Conservation (phyloP, 352 stramenopile species). For the Globisporangium paroecandrum region DNA sequence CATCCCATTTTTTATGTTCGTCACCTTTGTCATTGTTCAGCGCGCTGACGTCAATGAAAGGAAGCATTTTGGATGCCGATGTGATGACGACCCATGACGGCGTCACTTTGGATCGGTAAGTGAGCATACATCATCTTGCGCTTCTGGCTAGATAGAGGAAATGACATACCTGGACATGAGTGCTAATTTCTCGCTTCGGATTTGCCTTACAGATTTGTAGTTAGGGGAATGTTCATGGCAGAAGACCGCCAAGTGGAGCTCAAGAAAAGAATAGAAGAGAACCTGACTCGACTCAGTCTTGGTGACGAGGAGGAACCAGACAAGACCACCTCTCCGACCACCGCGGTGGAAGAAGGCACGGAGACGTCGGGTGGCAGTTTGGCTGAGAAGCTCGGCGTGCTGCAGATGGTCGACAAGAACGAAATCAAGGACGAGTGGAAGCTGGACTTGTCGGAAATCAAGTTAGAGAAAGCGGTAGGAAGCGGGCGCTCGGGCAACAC, state of each 20-base stretch:
- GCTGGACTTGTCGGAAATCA: conserved; percentile 69
- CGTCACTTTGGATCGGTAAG: conserved; percentile 61
- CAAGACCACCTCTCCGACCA: conserved; percentile 7
- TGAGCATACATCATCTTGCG: neutral
- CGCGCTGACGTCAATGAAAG: conserved; percentile 77
- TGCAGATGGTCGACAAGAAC: conserved; percentile 84
- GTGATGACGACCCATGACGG: conserved; percentile 84
- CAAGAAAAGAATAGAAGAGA: conserved; percentile 68
- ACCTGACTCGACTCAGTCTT: conserved; percentile 59
- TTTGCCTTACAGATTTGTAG: conserved; percentile 54
- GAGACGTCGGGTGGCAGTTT: conserved; percentile 38
- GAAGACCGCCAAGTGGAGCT: conserved; percentile 73
- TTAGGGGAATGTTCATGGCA: conserved; percentile 78
- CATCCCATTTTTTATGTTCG: neutral
- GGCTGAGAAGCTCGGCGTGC: conserved; percentile 65
- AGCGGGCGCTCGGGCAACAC: conserved; percentile 74
- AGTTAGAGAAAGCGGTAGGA: conserved; percentile 62
- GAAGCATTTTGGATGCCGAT: conserved; percentile 82
- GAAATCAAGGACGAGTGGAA: conserved; percentile 85
- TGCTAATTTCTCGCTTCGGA: neutral
- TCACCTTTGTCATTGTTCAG: conserved; percentile 16
- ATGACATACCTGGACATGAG: neutral
- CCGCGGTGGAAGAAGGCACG: conserved; percentile 7
- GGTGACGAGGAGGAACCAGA: conserved; percentile 33
- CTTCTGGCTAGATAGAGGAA: neutral